These are phyloP conservation scores for Acacia concinna DNA, from an alignment of 331 rosid genomes.

Conservation along the genomic window DNA sequence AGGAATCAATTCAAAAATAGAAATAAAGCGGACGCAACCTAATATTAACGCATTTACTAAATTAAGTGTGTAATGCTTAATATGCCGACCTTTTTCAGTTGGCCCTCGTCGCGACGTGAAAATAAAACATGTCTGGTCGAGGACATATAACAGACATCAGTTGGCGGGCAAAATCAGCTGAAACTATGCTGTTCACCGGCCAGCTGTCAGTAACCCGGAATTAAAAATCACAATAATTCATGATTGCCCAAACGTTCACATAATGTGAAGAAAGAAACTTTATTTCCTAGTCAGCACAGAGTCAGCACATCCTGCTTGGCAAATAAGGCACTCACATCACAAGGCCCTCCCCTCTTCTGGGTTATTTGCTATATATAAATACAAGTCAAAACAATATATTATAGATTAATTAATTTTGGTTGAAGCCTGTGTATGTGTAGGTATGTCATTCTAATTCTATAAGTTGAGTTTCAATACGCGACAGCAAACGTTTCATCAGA, in stretches of 20 bases:
- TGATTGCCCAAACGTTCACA: background rate
- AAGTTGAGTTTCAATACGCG: background rate
- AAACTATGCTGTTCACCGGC: background rate
- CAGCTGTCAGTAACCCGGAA: background rate
- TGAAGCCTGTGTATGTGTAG: background rate
- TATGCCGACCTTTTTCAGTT: background rate
- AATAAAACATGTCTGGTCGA: constrained; percentile 52
- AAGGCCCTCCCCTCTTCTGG: constrained; percentile 7
- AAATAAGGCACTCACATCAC: constrained; percentile 34
- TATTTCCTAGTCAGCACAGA: constrained; percentile 33
- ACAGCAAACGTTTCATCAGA: background rate
- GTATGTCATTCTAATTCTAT: background rate
- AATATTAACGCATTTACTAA: background rate
- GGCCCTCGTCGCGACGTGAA: background rate
- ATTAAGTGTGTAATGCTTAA: background rate
- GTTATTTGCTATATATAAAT: background rate
- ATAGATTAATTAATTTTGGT: background rate
- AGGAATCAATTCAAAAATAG: background rate
- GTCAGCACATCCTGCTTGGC: constrained; percentile 42
- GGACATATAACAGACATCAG: constrained; percentile 36
- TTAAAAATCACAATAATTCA: background rate
- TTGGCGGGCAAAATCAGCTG: background rate
- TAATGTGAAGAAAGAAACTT: background rate
- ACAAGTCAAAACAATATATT: background rate
- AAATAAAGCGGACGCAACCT: background rate